phyloP scores from a whole-genome alignment of 2,329 filamentous ascomycete species.

The Stromatinia cepivora region DNA sequence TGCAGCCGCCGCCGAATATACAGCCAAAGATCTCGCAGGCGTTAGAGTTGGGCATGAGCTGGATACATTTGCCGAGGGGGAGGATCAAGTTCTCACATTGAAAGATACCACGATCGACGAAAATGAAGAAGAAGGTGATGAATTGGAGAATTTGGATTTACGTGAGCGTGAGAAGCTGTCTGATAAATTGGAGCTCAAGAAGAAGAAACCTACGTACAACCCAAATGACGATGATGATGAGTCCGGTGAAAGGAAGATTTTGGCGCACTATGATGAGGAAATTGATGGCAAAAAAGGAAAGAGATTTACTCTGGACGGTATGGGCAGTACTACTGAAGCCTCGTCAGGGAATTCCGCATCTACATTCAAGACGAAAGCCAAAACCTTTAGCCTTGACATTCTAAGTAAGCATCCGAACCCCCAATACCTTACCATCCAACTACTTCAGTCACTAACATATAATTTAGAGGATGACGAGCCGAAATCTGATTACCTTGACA shows the following conservation, averaged over 20 bases:
- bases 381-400: slow-evolving; percentile 77
- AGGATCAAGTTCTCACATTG: slow-evolving; percentile 89
- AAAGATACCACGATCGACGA: slow-evolving; percentile 87
- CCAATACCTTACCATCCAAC: not conserved
- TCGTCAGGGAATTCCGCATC: slow-evolving; percentile 50
- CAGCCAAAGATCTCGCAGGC: slow-evolving; percentile 80
- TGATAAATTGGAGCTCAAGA: slow-evolving; percentile 82
- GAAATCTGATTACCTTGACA: slow-evolving; percentile 83
- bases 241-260: slow-evolving; percentile 63
- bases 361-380: slow-evolving; percentile 60
- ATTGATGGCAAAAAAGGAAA: slow-evolving; percentile 88
- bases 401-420: slow-evolving; percentile 46
- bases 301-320: slow-evolving; percentile 80
- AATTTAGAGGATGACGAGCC: slow-evolving; percentile 59
- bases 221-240: slow-evolving; percentile 71
- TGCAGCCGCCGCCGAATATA: slow-evolving; percentile 71
- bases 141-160: slow-evolving; percentile 76
- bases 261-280: slow-evolving; percentile 94
- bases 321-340: slow-evolving; percentile 68
- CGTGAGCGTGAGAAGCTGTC: slow-evolving; percentile 70
- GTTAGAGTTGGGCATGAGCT: slow-evolving; percentile 91
- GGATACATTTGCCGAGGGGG: slow-evolving; percentile 74
- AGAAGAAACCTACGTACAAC: slow-evolving; percentile 86
- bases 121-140: slow-evolving; percentile 83
- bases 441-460: slow-evolving; percentile 39